Conservation (phyloP, 2,329 filamentous ascomycete species). For the Fusarium sp. region DNA sequence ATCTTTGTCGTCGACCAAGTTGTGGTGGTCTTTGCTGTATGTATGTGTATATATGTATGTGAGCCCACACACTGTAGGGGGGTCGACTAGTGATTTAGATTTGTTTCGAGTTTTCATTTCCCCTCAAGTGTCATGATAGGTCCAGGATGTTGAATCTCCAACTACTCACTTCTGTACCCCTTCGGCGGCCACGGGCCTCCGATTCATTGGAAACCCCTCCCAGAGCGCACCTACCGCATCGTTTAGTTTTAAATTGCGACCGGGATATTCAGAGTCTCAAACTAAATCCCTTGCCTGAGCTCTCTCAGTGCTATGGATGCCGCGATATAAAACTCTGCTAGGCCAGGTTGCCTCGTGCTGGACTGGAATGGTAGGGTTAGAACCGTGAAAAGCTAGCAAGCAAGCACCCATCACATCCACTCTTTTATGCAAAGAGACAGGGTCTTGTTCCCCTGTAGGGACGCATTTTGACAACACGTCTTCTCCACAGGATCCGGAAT, state of each 20-base stretch:
- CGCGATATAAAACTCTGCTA: slow-evolving; percentile 16
- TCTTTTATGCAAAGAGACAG: not conserved
- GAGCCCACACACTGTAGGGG: not conserved
- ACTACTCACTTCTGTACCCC: not conserved
- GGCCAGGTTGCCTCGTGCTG: not conserved
- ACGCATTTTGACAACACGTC: not conserved
- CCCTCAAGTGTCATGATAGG: slow-evolving; percentile 21
- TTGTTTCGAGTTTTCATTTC: slow-evolving; percentile 16
- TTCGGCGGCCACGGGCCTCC: not conserved
- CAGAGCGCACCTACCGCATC: slow-evolving; percentile 11
- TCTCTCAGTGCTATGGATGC: slow-evolving; percentile 6
- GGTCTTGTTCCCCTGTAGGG: not conserved
- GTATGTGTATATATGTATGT: not conserved
- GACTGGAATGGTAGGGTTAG: not conserved
- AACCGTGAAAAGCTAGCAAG: not conserved
- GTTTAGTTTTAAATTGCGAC: slow-evolving; percentile 23
- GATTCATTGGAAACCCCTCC: not conserved
- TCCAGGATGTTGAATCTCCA: not conserved
- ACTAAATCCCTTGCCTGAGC: not conserved
- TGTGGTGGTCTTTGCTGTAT: not conserved
- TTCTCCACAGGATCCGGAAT: slow-evolving; percentile 1
- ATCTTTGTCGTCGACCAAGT: not conserved
- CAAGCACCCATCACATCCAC: slow-evolving; percentile 5
- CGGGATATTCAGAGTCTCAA: slow-evolving; percentile 1
- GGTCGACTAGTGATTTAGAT: not conserved